These are phyloP conservation scores for Eutrema yunnanense DNA, from an alignment of 345 rosid genomes.

Conservation along the genomic window DNA sequence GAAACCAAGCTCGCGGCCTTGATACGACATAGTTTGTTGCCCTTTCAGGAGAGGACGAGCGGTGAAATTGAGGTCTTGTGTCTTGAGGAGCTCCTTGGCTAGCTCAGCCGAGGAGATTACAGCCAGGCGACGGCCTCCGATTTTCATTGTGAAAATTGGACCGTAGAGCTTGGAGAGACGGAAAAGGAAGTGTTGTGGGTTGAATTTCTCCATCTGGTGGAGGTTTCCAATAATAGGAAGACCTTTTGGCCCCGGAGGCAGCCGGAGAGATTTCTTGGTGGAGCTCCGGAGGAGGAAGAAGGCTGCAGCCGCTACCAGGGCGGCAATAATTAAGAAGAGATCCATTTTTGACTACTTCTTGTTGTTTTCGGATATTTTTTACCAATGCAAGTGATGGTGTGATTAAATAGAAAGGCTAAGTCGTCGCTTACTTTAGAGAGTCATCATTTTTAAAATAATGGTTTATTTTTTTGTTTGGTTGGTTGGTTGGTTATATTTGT, in stretches of 20 bases:
- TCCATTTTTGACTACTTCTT: neutral
- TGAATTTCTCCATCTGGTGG: constrained; percentile 28
- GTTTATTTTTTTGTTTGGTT: neutral
- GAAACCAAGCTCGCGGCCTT: constrained; percentile 30
- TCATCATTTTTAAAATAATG: neutral
- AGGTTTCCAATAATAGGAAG: constrained; percentile 29
- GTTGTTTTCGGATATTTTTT: neutral
- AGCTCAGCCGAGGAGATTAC: constrained; percentile 26
- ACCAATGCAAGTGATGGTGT: neutral
- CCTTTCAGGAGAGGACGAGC: constrained; percentile 24
- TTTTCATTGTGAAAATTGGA: constrained; percentile 24
- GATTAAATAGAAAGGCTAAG: neutral
- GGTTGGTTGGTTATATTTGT: constrained; percentile 18
- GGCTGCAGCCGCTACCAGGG: neutral
- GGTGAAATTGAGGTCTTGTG: constrained; percentile 26
- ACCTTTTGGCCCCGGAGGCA: constrained; percentile 30
- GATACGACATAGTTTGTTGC: constrained; percentile 30
- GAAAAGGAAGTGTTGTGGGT: constrained; percentile 28
- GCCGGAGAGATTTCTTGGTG: constrained; percentile 10
- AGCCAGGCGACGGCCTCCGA: constrained; percentile 1
- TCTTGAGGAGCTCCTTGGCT: constrained; percentile 22
- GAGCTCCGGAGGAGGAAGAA: constrained; percentile 6
- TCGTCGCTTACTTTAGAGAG: neutral
- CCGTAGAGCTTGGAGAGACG: constrained; percentile 27
- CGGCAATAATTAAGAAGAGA: constrained; percentile 12